A percentile compares a stretch with the other conserved stretches of the same genome.
Evolutionary conservation across 805 yeast genomes (phyloP).

Genomic region (Zygosaccharomyces rouxii): DNA sequence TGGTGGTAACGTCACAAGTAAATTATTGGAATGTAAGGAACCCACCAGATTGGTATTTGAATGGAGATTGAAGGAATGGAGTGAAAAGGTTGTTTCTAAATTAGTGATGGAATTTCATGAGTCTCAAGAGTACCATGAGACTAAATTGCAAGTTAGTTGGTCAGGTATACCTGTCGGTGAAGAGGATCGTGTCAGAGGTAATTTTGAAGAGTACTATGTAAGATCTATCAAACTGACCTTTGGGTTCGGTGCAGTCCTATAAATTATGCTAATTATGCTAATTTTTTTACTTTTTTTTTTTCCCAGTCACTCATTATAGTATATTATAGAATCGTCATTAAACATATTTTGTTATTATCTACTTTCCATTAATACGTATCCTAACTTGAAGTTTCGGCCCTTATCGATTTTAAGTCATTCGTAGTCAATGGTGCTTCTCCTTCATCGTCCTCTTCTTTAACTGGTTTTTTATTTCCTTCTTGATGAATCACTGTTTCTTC

Average conservation of each 20-base stretch:
- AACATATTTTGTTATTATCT: background rate
- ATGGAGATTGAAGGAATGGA: slow-evolving; percentile 93
- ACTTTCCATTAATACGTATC: background rate
- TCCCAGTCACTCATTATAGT: background rate
- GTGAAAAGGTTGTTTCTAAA: slow-evolving; percentile 70
- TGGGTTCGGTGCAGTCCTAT: slow-evolving; percentile 92
- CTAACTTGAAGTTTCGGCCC: background rate
- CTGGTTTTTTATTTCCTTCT: slow-evolving; percentile 48
- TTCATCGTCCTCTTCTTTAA: slow-evolving; percentile 40
- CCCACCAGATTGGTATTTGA: slow-evolving; percentile 59
- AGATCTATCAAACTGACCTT: slow-evolving; percentile 85
- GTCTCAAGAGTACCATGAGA: slow-evolving; percentile 74
- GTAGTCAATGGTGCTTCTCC: background rate
- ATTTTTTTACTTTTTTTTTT: background rate
- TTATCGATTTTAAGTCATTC: background rate
- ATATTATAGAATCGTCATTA: background rate
- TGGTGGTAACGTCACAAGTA: slow-evolving; percentile 83
- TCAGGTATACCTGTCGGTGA: slow-evolving; percentile 93
- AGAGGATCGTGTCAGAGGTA: slow-evolving; percentile 78
- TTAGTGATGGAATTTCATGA: slow-evolving; percentile 58
- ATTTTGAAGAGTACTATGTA: slow-evolving; percentile 86
- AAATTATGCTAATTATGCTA: no score
- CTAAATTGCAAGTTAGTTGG: slow-evolving; percentile 73
- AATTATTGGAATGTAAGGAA: slow-evolving; percentile 53
- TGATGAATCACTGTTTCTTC: slow-evolving; percentile 31